Evolutionary conservation across 257 asterid genomes (phyloP), one percentile per base, ranked within the genome.

Genomic region (Anisodus tanguticus): DNA sequence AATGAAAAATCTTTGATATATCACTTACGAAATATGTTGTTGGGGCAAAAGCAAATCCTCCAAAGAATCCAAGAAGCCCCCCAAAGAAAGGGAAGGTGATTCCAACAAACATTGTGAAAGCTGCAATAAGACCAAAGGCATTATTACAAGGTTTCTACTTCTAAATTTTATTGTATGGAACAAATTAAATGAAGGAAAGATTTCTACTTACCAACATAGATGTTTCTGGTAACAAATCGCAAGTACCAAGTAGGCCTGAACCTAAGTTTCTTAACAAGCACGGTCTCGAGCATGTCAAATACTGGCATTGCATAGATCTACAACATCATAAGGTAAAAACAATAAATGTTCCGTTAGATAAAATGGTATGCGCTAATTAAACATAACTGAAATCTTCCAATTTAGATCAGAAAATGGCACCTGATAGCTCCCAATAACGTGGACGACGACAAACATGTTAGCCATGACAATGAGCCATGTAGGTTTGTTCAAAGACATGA

Each of bases 381-480:
- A 71, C 5, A 35, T 11, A 49, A 49, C 3, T 49, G 22, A 6
- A 74, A 12, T 6, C 10, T 49, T 49, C 43, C 22, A 4, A 39
- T 13, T 39, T 59, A 59, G 41, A 16, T 57, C 22, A 76, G 81
- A 76, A 80, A 12, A 37, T 55, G 3, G 31, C 53, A 93, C 98
- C 97, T 95, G 99, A 88, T 96, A 95, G 89, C 99, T 95, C 59
- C 99, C 99, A 26, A 95, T 95, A 69, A 95, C 99, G 67, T 95
- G 99, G 77, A 95, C 11, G 9, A 94, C 98, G 7, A 94, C 99
- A 60, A 95, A 95, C 91, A 95, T 12, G 91, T 95, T 94, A 67
- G 98, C 99, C 97, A 92, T 91, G 76, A 95, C 98, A 72, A 95
- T 96, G 67, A 94, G 98, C 98, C 99, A 94, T 0, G 71, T 41